Evolutionary conservation across 2,329 filamentous ascomycete species (phyloP).

Genomic region (Colletotrichum zoysiae): DNA sequence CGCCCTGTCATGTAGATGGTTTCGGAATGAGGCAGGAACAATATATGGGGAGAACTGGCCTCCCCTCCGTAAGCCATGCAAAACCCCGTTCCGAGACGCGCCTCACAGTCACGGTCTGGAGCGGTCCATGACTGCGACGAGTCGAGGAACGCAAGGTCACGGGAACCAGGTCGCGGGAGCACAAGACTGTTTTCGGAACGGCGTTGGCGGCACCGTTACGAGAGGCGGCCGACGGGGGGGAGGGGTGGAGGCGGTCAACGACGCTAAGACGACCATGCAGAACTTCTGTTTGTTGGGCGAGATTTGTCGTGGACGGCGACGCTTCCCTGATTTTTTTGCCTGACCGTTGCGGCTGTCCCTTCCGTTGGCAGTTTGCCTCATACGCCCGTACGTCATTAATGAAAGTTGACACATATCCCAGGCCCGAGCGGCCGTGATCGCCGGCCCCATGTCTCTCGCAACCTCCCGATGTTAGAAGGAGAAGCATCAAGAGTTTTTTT

Average conservation of each 20-base stretch:
- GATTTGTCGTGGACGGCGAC: not conserved
- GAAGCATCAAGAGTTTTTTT: not conserved
- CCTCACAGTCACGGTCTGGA: constrained; percentile 12
- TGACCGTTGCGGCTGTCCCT: not conserved
- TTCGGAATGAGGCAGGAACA: constrained; percentile 4
- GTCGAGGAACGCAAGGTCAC: constrained; percentile 3
- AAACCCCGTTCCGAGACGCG: constrained; percentile 11
- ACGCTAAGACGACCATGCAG: not conserved
- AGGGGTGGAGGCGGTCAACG: not conserved
- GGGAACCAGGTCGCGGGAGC: constrained; percentile 5
- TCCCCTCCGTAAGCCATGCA: constrained; percentile 2
- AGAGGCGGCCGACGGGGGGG: constrained; percentile 2
- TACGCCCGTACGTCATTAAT: not conserved
- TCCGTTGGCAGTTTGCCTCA: not conserved
- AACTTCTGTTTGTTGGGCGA: not conserved
- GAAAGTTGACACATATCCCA: not conserved
- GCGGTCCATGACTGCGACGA: constrained; percentile 19
- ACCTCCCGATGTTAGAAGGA: not conserved
- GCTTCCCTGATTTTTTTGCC: not conserved
- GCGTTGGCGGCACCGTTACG: constrained; percentile 9
- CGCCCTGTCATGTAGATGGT: not conserved
- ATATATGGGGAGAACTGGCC: constrained; percentile 21
- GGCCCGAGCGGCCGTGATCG: not conserved
- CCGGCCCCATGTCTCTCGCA: not conserved
- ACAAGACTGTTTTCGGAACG: constrained; percentile 34